Evolutionary conservation across 2,329 filamentous ascomycete species (phyloP).

Genomic region (Penicillium sp.): DNA sequence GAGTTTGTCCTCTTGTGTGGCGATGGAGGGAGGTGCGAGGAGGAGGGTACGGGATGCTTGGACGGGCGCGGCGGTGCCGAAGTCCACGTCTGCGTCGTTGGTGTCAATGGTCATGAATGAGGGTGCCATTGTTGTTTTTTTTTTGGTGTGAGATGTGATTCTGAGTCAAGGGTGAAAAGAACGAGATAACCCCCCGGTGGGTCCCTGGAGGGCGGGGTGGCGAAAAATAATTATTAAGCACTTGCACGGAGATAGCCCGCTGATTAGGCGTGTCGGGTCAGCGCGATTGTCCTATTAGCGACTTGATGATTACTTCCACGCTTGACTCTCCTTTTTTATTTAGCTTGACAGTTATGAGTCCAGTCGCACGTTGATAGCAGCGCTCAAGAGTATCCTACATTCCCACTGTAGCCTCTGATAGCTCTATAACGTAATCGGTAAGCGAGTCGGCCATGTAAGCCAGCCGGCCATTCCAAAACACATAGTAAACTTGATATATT

Average conservation of each 20-base stretch:
- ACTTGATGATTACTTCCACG: slow-evolving; percentile 1
- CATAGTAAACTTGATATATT: no score
- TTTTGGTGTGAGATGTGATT: neutral
- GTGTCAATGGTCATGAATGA: slow-evolving; percentile 53
- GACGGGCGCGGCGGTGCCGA: slow-evolving; percentile 30
- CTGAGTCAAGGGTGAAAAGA: slow-evolving; percentile 4
- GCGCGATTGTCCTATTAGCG: slow-evolving; percentile 6
- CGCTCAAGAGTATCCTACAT: no score
- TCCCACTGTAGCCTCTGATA: no score
- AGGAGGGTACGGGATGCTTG: slow-evolving; percentile 63
- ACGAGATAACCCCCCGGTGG: neutral
- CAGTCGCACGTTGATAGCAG: no score
- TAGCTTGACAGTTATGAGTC: no score
- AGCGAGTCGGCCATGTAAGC: no score
- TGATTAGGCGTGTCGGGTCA: neutral
- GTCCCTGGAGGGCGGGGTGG: slow-evolving; percentile 24
- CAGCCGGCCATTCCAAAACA: no score
- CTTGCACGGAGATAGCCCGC: neutral
- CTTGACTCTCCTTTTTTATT: neutral
- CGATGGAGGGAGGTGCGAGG: slow-evolving; percentile 84
- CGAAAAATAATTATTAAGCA: slow-evolving; percentile 11
- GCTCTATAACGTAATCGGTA: no score
- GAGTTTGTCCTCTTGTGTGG: slow-evolving; percentile 76
- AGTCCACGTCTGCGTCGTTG: slow-evolving; percentile 51
- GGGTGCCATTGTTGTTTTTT: slow-evolving; percentile 21